Conservation (phyloP, 1,139 yeast species). For the Blastobotrys elegans region DNA sequence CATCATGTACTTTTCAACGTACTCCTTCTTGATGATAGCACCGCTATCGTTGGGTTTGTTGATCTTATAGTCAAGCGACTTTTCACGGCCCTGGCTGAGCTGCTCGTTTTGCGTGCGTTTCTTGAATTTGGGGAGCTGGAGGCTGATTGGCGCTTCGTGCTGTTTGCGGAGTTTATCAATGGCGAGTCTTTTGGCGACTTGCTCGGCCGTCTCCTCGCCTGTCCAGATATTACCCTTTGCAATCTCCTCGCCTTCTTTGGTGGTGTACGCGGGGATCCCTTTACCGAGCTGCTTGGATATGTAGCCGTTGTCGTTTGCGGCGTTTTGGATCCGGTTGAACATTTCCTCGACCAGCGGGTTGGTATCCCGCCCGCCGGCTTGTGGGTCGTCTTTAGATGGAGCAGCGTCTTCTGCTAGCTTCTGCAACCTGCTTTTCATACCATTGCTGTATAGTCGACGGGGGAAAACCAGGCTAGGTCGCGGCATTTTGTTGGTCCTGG, state of each 20-base stretch:
- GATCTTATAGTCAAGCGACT: conserved; percentile 58
- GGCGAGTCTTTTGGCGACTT: conserved; percentile 9
- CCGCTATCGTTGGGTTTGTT: conserved; percentile 31
- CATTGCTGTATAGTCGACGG: no score
- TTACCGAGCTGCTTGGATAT: conserved; percentile 35
- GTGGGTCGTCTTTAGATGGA: conserved; percentile 35
- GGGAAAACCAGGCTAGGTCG: no score
- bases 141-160: conserved; percentile 8
- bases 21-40: conserved; percentile 56
- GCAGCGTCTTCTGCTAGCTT: conserved; percentile 41
- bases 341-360: conserved; percentile 16
- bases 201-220: conserved; percentile 46
- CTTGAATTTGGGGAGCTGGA: conserved; percentile 19
- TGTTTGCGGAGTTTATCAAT: conserved; percentile 9
- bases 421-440: conserved; percentile 36
- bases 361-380: conserved; percentile 22
- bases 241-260: conserved; percentile 49
- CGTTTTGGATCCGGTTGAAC: conserved; percentile 15
- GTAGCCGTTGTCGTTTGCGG: conserved; percentile 21
- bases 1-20: conserved; percentile 51
- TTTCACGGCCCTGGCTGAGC: conserved; percentile 57
- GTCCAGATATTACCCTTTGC: conserved; percentile 63
- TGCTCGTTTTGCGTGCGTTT: conserved; percentile 35
- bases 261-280: conserved; percentile 30
- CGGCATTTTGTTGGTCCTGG: no score